phyloP scores from a whole-genome alignment of 306 rosid species.

The Casuarina glauca region DNA sequence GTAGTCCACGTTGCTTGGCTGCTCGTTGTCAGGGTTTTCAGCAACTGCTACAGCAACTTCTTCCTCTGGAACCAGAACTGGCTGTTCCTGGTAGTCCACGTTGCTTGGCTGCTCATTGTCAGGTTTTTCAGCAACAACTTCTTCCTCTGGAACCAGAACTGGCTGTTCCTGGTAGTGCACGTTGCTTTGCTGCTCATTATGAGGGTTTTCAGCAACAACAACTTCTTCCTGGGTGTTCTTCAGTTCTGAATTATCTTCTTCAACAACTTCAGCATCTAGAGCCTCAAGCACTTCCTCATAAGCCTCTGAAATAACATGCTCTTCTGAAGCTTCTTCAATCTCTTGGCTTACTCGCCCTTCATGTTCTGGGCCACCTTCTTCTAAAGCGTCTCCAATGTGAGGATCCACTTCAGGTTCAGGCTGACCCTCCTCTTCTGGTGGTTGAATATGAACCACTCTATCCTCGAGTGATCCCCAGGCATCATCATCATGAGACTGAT shows the following conservation, averaged over 20 bases:
- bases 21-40: no score
- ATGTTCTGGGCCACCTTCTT: slow-evolving; percentile 6
- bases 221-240: slow-evolving; percentile 7
- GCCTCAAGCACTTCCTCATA: slow-evolving; percentile 4
- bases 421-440: slow-evolving; percentile 10
- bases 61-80: background rate
- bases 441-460: slow-evolving; percentile 4
- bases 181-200: background rate
- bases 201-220: background rate
- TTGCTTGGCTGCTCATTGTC: no score
- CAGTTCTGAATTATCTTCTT: slow-evolving; percentile 5
- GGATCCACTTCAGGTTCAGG: background rate
- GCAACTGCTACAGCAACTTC: background rate
- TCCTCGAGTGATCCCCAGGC: slow-evolving; percentile 1
- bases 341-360: slow-evolving; percentile 10
- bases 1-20: no score
- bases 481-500: slow-evolving; percentile 16
- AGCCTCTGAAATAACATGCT: slow-evolving; percentile 2
- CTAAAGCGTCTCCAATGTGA: background rate
- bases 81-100: no score
- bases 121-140: background rate
- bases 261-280: slow-evolving; percentile 16
- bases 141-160: background rate
- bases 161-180: slow-evolving; percentile 3
- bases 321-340: slow-evolving; percentile 12